phyloP scores from a whole-genome alignment of 352 stramenopile genomes.

The Phytophthora constricta region DNA sequence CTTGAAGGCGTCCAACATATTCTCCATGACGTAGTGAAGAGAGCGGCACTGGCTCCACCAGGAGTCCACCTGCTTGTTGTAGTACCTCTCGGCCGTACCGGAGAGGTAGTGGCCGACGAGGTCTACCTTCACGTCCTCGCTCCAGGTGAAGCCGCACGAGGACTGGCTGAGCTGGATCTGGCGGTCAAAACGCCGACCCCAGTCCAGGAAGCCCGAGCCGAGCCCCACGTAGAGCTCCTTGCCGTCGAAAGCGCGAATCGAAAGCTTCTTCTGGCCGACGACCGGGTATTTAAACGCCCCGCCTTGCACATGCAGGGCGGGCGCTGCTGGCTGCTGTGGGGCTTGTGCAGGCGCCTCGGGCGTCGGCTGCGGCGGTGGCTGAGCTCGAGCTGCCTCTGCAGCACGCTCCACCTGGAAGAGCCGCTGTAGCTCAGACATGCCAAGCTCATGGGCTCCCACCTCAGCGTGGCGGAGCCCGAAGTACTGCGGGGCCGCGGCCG shows the following conservation, averaged over 20 bases:
- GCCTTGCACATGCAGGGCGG: not conserved
- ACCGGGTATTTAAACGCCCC: not conserved
- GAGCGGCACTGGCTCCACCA: not conserved
- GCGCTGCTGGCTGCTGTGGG: too few species aligned
- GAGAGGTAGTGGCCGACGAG: not conserved
- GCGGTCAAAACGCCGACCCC: slow-evolving; percentile 1
- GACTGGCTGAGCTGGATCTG: not conserved
- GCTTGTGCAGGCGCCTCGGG: too few species aligned
- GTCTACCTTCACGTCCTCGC: not conserved
- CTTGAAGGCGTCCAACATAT: not conserved
- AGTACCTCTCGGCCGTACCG: not conserved
- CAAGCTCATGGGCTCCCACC: not conserved
- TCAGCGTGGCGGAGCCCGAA: not conserved
- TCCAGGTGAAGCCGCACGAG: not conserved
- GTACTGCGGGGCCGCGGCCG: not conserved
- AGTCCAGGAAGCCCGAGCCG: slow-evolving; percentile 1
- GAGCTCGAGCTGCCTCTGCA: not conserved
- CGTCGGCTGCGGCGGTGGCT: too few species aligned
- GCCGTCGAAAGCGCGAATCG: not conserved
- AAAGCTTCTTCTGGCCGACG: not conserved
- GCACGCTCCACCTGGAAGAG: not conserved
- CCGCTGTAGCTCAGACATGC: not conserved
- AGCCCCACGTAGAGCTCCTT: slow-evolving; percentile 8
- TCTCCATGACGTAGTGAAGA: not conserved
- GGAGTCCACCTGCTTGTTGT: not conserved